phyloP scores from a whole-genome alignment of 345 rosid species.

The Luvunga scandens region DNA sequence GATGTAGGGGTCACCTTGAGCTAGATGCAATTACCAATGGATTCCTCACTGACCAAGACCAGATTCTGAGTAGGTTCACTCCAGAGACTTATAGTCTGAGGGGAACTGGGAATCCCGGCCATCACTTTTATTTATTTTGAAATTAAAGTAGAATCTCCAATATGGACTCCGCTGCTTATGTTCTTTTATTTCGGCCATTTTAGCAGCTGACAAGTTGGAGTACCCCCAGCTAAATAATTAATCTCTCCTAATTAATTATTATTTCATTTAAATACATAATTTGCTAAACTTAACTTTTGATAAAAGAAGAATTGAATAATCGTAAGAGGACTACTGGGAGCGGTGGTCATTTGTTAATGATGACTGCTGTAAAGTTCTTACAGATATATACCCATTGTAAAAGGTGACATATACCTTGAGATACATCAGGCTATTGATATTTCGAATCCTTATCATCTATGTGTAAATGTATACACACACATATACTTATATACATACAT shows the following conservation, averaged over 20 bases:
- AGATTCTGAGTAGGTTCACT: neutral
- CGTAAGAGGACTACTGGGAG: neutral
- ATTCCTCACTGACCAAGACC: neutral
- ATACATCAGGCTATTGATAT: conserved; percentile 4
- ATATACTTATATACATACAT: no score
- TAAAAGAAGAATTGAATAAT: neutral
- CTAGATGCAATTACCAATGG: neutral
- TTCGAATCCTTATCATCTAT: conserved; percentile 26
- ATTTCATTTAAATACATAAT: neutral
- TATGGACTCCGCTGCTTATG: neutral
- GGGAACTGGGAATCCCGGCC: neutral
- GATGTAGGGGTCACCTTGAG: neutral
- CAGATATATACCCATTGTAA: neutral
- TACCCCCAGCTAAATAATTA: neutral
- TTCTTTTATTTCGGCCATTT: neutral
- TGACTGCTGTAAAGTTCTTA: neutral
- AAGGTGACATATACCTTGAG: neutral
- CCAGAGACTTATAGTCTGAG: neutral
- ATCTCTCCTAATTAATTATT: no score
- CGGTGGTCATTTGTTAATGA: conserved; percentile 17
- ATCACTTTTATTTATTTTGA: neutral
- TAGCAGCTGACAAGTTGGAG: neutral
- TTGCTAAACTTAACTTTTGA: neutral
- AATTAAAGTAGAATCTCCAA: neutral
- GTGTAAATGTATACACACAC: neutral